Percentiles rank a stretch among this genome's conserved stretches.
Evolutionary conservation across 306 rosid species (phyloP).

Genomic region (Vigna mungo): DNA sequence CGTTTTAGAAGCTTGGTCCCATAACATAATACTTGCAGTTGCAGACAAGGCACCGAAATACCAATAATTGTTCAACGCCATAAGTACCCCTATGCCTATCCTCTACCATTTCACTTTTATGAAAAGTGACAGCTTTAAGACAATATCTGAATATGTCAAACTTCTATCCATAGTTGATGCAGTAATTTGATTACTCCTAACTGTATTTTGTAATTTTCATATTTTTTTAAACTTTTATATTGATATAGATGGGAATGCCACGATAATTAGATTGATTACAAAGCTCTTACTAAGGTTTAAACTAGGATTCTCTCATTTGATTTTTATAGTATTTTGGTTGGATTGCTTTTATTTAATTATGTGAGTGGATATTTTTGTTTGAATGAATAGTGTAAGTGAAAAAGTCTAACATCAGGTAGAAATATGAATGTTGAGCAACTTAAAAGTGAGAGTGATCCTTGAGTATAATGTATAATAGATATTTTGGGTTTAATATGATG

Average conservation of each 20-base stretch:
- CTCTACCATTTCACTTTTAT: slow-evolving; percentile 1
- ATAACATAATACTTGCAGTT: slow-evolving; percentile 50
- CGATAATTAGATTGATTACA: not conserved
- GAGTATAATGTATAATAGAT: not conserved
- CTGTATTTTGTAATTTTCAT: not conserved
- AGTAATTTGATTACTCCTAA: not conserved
- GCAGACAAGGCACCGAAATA: slow-evolving; percentile 51
- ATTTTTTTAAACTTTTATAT: not conserved
- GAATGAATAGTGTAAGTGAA: not conserved
- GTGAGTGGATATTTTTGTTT: not conserved
- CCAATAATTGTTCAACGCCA: slow-evolving; percentile 55
- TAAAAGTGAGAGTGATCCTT: not conserved
- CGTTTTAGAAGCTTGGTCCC: slow-evolving; percentile 72
- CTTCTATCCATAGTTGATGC: not conserved
- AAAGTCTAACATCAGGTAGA: not conserved
- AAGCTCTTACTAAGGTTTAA: not conserved
- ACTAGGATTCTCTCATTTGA: not conserved
- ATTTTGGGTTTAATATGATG: not conserved
- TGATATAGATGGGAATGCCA: not conserved
- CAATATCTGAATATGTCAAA: not conserved
- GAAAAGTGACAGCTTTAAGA: not conserved
- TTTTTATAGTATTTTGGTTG: not conserved
- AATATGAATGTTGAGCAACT: not conserved
- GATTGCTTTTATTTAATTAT: slow-evolving; percentile 6
- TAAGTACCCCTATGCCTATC: slow-evolving; percentile 45